Evolutionary conservation across 257 asterid species (phyloP).

Genomic region (Lycium ferocissimum): DNA sequence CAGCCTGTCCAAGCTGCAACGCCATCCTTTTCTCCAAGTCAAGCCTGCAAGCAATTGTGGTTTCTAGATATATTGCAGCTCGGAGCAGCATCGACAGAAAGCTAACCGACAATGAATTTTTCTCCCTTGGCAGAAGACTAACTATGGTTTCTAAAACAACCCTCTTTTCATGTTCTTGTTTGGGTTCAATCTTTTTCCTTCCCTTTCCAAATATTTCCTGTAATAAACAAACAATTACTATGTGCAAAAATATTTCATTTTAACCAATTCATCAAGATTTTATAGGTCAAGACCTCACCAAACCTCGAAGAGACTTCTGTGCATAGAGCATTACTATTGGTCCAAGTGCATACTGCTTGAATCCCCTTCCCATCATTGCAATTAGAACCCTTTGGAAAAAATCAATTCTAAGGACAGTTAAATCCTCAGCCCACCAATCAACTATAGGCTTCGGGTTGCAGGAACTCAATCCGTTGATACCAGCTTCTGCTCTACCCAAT

Average conservation of each 20-base stretch:
- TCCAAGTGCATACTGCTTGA: conserved; percentile 74
- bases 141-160: conserved; percentile 84
- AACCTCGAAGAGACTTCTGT: conserved; percentile 88
- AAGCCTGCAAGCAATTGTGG: conserved; percentile 85
- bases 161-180: conserved; percentile 77
- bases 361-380: conserved; percentile 83
- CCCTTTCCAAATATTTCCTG: conserved; percentile 85
- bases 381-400: conserved; percentile 75
- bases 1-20: conserved; percentile 77
- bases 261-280: conserved; percentile 28
- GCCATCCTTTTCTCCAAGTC: conserved; percentile 88
- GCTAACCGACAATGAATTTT: conserved; percentile 75
- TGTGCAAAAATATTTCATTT: conserved; percentile 21
- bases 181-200: conserved; percentile 68
- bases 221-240: conserved; percentile 26
- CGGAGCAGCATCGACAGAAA: conserved; percentile 86
- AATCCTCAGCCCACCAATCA: conserved; percentile 94
- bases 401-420: conserved; percentile 72
- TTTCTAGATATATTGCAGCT: conserved; percentile 75
- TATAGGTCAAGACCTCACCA: conserved; percentile 73
- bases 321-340: conserved; percentile 86
- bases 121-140: conserved; percentile 80
- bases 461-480: conserved; percentile 41
- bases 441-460: conserved; percentile 54
- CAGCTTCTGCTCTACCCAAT: conserved; percentile 36